phyloP scores from a whole-genome alignment of 164 flowering plant genomes.

The Tinospora cordifolia region DNA sequence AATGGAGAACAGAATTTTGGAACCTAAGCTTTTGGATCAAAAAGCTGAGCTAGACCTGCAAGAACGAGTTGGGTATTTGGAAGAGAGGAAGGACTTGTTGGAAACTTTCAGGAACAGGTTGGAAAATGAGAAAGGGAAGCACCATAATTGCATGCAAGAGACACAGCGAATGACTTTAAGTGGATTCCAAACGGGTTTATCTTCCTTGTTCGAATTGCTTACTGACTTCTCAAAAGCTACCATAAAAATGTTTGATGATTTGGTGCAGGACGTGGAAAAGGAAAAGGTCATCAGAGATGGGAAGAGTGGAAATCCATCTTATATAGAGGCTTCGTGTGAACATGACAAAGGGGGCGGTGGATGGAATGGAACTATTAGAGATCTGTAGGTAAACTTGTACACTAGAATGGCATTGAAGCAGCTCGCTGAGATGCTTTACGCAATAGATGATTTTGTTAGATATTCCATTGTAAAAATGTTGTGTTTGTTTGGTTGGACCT shows the following conservation, averaged over 20 bases:
- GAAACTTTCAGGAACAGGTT: constrained; percentile 45
- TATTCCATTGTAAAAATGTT: not conserved
- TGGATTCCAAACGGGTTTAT: constrained; percentile 73
- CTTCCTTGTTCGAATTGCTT: constrained; percentile 53
- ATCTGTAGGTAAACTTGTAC: constrained; percentile 21
- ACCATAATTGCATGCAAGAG: constrained; percentile 61
- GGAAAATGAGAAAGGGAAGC: constrained; percentile 60
- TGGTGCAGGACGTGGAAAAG: constrained; percentile 37
- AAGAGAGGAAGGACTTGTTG: constrained; percentile 52
- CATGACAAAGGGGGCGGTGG: constrained; percentile 17
- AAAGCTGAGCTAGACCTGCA: constrained; percentile 36
- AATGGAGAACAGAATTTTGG: constrained; percentile 40
- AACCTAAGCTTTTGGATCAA: constrained; percentile 40
- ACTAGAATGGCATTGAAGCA: constrained; percentile 48
- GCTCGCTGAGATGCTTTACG: constrained; percentile 53
- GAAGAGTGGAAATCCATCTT: constrained; percentile 29
- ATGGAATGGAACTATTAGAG: not conserved
- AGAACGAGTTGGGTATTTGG: constrained; percentile 31
- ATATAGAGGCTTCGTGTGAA: constrained; percentile 29
- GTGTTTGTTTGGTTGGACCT: constrained; percentile 6
- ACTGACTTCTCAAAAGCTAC: constrained; percentile 67
- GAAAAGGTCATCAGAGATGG: constrained; percentile 17
- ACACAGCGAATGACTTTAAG: constrained; percentile 57
- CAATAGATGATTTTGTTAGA: constrained; percentile 4
- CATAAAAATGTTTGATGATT: constrained; percentile 53